Evolutionary conservation across 805 yeast species (phyloP), one percentile per base, ranked within the genome.

Genomic region (Lipomyces yamanashiensis): DNA sequence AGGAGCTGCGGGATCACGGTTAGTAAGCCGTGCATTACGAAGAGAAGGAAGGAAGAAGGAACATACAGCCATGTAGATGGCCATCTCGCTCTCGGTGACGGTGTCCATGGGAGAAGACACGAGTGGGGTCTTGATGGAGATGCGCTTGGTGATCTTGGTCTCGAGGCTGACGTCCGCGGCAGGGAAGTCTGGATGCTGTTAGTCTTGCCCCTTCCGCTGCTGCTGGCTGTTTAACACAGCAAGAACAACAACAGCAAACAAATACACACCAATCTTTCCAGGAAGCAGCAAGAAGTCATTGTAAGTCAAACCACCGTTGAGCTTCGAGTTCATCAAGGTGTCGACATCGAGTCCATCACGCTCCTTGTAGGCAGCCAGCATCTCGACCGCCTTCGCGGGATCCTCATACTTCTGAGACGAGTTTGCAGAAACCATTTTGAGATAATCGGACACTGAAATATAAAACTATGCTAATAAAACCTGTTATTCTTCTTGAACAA

Each of bases 41-140:
- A 17, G 7, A 10, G 17, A 33, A 23, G 28, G 28, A 4, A n/a
- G 39, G 13, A 17, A 4, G 23, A 33, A 7, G n/a, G 21, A 1
- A 64, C 69, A 8, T 64, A 67, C 67, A 71, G 99, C 98, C 98
- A 95, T 92, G 81, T 92, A 87, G 73, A 95, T 93, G 70, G 99
- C 99, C 99, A 95, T 95, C 66, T 87, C 90, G 67, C 92, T 81
- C 83, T 95, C 99, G 63, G 99, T 95, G 71, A 95, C 99, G 55
- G 99, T 95, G 81, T 95, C 99, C 99, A 95, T 95, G 72, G 99
- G 99, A 74, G 98, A 91, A 21, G 98, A 93, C 65, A 95, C 93
- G 71, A 95, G 91, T 63, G 99, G 99, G 53, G 97, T 82, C 82
- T 89, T 92, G 79, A 95, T 83, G 61, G 95, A 79, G 82, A 95